A percentile compares a stretch with the other conserved stretches of the same genome.
phyloP scores from a whole-genome alignment of 441 rosid genomes.

The Eutrema salsugineum region DNA sequence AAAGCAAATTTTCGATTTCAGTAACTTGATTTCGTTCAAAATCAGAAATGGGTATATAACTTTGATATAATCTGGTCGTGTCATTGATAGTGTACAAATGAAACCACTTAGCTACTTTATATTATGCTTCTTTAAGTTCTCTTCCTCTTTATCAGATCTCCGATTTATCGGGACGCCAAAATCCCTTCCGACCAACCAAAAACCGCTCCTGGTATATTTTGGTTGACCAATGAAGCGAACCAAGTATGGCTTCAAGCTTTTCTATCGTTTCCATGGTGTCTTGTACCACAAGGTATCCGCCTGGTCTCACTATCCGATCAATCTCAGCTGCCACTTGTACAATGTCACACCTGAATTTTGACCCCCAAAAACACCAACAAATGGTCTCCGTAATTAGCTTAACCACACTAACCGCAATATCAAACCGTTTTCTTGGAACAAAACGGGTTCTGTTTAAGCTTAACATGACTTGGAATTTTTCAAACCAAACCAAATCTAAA shows the following conservation, averaged over 20 bases:
- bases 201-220: slow-evolving; percentile 53
- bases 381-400: neutral
- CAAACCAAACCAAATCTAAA: neutral
- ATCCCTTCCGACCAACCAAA: slow-evolving; percentile 66
- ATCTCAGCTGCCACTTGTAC: slow-evolving; percentile 60
- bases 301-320: slow-evolving; percentile 77
- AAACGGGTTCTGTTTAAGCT: neutral
- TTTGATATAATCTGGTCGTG: neutral
- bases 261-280: slow-evolving; percentile 56
- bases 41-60: neutral
- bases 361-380: neutral
- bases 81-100: slow-evolving; percentile 20
- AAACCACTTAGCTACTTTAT: neutral
- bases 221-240: slow-evolving; percentile 68
- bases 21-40: no score
- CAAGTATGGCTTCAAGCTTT: slow-evolving; percentile 48
- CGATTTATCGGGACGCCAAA: slow-evolving; percentile 69
- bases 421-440: neutral
- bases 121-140: neutral
- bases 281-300: slow-evolving; percentile 71
- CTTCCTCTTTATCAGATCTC: neutral
- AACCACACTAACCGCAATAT: neutral
- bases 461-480: neutral
- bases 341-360: slow-evolving; percentile 56
- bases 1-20: no score